Evolutionary conservation across 768 basidiomycete genomes (phyloP), one percentile per base, ranked within the genome.

Genomic region (Psilocybe sp.): DNA sequence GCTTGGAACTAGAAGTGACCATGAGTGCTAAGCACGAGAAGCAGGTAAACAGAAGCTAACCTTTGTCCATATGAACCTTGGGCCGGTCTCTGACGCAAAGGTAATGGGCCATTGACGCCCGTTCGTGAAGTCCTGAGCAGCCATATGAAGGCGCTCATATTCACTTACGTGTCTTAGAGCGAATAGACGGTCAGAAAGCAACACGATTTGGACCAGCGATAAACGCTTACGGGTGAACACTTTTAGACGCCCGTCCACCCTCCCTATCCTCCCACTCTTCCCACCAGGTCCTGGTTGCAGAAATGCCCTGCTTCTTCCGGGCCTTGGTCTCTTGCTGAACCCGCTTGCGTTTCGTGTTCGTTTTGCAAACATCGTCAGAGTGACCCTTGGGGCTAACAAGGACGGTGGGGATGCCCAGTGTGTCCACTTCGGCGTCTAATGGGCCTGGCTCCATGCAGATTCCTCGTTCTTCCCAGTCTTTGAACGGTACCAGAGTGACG

Each of bases 231-330:
- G 69, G 63, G 59, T 87, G 72, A 49, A 77, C 78, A 33, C 65
- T 69, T 37, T 65, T 66, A 23, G 60, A 67, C 35, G 69, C 64
- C 50, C 80, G 70, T 31, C 74, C 64, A 42, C 72, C 64, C 61
- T 89, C 87, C 3, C 68, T 71, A 37, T 84, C 79, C 44, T 77
- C 78, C 89, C 89, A 91, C n/a, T 79, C 69, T 51, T 87, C 80
- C 69, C 77, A 87, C 87, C 87, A 91, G 37, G 68, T 67, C 49
- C 61, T 69, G 20, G 52, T 46, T 10, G 41, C 37, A 16, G 43
- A 2, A 12, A 51, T 23, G 7, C 57, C 58, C 1, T 51, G 52
- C 28, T 57, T 58, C 47, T 63, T 62, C 42, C 54, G 60, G 51
- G 46, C 53, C 28, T 46, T 51, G 36, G 50, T 51, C 14, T 57